Evolutionary conservation across 2,329 filamentous ascomycete species (phyloP).

Genomic region (Aspergillus thermomutatus): DNA sequence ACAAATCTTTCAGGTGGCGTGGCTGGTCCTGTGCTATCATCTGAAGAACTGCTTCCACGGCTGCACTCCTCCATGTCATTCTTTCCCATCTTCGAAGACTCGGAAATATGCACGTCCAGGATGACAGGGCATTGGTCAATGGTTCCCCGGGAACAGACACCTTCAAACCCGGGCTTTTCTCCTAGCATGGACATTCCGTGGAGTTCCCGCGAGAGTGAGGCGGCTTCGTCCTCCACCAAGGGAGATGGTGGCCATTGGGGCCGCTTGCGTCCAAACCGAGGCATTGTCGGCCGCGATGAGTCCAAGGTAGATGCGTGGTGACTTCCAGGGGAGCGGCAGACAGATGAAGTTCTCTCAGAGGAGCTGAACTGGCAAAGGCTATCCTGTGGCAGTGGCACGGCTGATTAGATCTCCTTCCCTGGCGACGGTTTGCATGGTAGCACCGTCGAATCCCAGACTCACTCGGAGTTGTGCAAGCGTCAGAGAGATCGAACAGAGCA

Average conservation of each 20-base stretch:
- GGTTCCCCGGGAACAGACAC: slow-evolving; percentile 35
- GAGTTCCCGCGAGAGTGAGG: slow-evolving; percentile 41
- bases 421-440: slow-evolving; percentile 21
- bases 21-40: slow-evolving; percentile 24
- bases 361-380: slow-evolving; percentile 9
- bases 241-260: slow-evolving; percentile 42
- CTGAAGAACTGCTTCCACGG: slow-evolving; percentile 23
- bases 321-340: slow-evolving; percentile 1
- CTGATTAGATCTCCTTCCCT: slow-evolving; percentile 16
- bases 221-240: slow-evolving; percentile 44
- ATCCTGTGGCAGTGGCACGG: slow-evolving; percentile 20
- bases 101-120: slow-evolving; percentile 22
- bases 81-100: slow-evolving; percentile 12
- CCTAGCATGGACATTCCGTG: slow-evolving; percentile 28
- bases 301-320: slow-evolving; percentile 5
- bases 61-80: slow-evolving; percentile 8
- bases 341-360: slow-evolving; percentile 8
- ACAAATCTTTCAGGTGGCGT: slow-evolving; percentile 22
- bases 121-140: slow-evolving; percentile 47
- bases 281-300: slow-evolving; percentile 15
- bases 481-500: slow-evolving; percentile 1
- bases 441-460: slow-evolving; percentile 16
- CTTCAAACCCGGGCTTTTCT: slow-evolving; percentile 31
- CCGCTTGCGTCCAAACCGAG: slow-evolving; percentile 26
- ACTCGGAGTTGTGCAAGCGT: slow-evolving; percentile 8